These are phyloP conservation scores for Exserohilum turcica DNA, from an alignment of 2,329 filamentous ascomycete species.

Conservation along the genomic window DNA sequence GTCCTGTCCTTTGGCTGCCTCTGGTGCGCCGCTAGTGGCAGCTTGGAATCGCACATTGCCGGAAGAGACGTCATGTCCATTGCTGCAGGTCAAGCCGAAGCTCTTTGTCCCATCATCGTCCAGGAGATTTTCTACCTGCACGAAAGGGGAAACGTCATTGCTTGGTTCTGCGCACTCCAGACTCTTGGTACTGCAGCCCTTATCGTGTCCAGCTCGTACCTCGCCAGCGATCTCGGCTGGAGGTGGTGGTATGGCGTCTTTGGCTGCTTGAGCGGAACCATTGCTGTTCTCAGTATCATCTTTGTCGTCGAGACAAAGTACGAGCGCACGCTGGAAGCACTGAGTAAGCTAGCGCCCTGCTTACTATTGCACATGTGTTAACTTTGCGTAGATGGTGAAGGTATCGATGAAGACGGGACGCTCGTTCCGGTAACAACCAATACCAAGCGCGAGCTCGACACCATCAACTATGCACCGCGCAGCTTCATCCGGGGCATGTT, in stretches of 20 bases:
- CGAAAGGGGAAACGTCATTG: slow-evolving; percentile 14
- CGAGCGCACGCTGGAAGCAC: slow-evolving; percentile 11
- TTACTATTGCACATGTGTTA: not conserved
- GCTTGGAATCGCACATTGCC: slow-evolving; percentile 15
- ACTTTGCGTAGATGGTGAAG: slow-evolving; percentile 9
- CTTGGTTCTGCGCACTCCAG: slow-evolving; percentile 19
- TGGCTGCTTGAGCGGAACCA: slow-evolving; percentile 9
- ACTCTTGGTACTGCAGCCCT: slow-evolving; percentile 15
- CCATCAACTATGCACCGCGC: slow-evolving; percentile 8
- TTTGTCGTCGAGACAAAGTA: slow-evolving; percentile 19
- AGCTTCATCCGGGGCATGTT: slow-evolving; percentile 14
- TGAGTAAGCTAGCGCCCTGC: slow-evolving; percentile 7
- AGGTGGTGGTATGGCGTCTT: slow-evolving; percentile 21
- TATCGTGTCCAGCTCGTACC: slow-evolving; percentile 16
- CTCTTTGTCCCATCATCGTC: slow-evolving; percentile 14
- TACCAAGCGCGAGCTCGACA: slow-evolving; percentile 12
- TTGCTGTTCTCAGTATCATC: slow-evolving; percentile 13
- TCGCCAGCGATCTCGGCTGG: slow-evolving; percentile 16
- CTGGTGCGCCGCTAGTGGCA: slow-evolving; percentile 14
- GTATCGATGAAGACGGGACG: slow-evolving; percentile 15
- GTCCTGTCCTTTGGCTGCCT: slow-evolving; percentile 14
- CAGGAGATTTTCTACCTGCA: slow-evolving; percentile 18
- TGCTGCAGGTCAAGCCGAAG: slow-evolving; percentile 18
- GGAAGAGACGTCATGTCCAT: slow-evolving; percentile 18
- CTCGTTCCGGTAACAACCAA: slow-evolving; percentile 13